Base-by-base conservation (phyloP, 2,329 filamentous ascomycete genomes). In the Fusarium mangiferae region DNA sequence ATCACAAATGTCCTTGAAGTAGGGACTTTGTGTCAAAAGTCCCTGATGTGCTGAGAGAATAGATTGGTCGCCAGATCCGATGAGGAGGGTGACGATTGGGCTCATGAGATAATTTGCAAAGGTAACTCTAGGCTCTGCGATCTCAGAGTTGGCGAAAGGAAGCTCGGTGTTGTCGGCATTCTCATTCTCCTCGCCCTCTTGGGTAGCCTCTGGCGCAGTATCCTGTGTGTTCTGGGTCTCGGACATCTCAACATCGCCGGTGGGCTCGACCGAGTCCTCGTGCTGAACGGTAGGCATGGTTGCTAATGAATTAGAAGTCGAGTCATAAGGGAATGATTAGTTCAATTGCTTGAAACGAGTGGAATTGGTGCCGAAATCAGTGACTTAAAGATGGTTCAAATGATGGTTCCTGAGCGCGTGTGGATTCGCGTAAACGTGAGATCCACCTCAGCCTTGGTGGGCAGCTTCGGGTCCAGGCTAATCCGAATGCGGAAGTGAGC, bases 41-140 rank as follows among this genome's bases (percentile, higher is more conserved):
- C 87, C 91, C 83, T 97, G 92, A 82, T 98, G 95, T 12, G 94
- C 94, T 30, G 90, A 91, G 66, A 98, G 87, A 38, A 90, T 86
- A 15, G 90, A 90, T 77, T 89, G 86, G 9, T 90, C 89, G 63
- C 87, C 90, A 54, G 83, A 82, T 18, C 92, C 92, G 26, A 94
- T 86, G n/a, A 90, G 79, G 35, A 95, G 83, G 22, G 90, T 90
- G 38, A 95, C 89, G 17, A 94, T 86, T 1, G 93, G 92, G 72
- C 91, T 94, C 72, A 86, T 88, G 28, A 95, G 85, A 77, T 92
- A 93, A 78, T 85, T 87, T 56, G 87, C 81, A 75, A 90, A 91
- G 41, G 82, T 84, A 11, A 79, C 74, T 74, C 85, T 84, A 60
- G 83, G 79, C 24, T 77, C 70, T 6, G 78, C 78, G 5, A 79